phyloP scores from a whole-genome alignment of 192 early-diverging fungal species.

The Helicostylum pulchrum region DNA sequence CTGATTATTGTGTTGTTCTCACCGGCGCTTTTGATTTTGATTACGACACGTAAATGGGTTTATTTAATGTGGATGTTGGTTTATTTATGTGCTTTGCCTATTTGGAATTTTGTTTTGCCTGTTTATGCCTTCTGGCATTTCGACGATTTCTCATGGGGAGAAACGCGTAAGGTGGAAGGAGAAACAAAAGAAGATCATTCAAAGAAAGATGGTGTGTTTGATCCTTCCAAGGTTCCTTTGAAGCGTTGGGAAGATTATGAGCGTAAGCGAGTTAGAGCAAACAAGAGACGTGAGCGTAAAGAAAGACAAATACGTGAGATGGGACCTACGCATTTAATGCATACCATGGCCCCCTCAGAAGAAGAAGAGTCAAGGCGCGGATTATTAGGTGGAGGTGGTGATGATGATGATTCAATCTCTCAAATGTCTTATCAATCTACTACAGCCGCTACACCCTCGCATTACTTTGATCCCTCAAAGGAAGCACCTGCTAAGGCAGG shows the following conservation, averaged over 20 bases:
- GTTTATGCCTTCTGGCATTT: conserved; percentile 95
- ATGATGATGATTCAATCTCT: conserved; percentile 38
- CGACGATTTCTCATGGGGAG: conserved; percentile 91
- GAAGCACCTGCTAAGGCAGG: conserved; percentile 33
- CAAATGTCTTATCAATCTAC: conserved; percentile 14
- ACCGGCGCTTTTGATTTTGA: conserved; percentile 84
- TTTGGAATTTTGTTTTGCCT: conserved; percentile 94
- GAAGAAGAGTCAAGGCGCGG: conserved; percentile 15
- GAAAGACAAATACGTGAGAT: conserved; percentile 32
- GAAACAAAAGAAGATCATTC: conserved; percentile 73
- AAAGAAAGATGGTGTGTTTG: conserved; percentile 74
- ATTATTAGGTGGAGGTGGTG: conserved; percentile 39
- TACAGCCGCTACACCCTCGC: conserved; percentile 6
- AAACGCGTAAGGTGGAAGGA: conserved; percentile 75
- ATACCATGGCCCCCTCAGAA: conserved; percentile 7
- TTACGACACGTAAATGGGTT: conserved; percentile 80
- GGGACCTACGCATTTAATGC: conserved; percentile 16
- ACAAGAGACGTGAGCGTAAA: conserved; percentile 66
- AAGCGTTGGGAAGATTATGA: conserved; percentile 88
- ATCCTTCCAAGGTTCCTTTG: conserved; percentile 68
- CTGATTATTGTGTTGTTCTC: conserved; percentile 77
- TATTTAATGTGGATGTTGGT: conserved; percentile 93
- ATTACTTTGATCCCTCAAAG: conserved; percentile 40
- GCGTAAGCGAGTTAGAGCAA: conserved; percentile 67
- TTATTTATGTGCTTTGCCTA: conserved; percentile 75